Conservation (phyloP, 2,329 filamentous ascomycete genomes). For the Aspergillus chevalieri region DNA sequence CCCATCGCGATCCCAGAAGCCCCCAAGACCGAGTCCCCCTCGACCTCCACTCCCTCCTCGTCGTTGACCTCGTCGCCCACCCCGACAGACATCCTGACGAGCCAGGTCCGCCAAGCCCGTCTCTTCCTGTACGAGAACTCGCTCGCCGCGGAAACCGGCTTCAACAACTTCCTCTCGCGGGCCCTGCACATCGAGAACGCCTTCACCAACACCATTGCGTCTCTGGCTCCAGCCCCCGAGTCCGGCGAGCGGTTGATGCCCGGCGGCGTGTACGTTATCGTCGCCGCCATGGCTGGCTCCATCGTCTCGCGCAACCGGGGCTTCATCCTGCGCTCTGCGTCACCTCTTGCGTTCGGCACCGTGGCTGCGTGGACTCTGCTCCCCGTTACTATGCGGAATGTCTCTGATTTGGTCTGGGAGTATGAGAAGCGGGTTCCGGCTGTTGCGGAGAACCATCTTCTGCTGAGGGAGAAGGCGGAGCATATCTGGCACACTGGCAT, state of each 20-base stretch:
- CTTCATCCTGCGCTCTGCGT: slow-evolving; percentile 68
- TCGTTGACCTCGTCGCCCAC: slow-evolving; percentile 52
- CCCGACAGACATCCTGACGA: slow-evolving; percentile 82
- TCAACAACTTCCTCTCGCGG: slow-evolving; percentile 75
- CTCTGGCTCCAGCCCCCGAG: slow-evolving; percentile 77
- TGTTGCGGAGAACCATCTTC: slow-evolving; percentile 73
- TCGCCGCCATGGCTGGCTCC: slow-evolving; percentile 89
- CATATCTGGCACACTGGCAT: slow-evolving; percentile 67
- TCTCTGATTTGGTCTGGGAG: slow-evolving; percentile 78
- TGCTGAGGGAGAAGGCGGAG: slow-evolving; percentile 61
- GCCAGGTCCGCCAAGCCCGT: slow-evolving; percentile 72
- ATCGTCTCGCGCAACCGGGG: slow-evolving; percentile 86
- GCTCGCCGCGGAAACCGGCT: slow-evolving; percentile 66
- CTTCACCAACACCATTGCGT: slow-evolving; percentile 83
- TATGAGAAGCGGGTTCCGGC: slow-evolving; percentile 87
- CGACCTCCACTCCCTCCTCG: not conserved
- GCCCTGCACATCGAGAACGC: slow-evolving; percentile 80
- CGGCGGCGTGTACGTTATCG: slow-evolving; percentile 83
- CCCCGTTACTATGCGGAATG: slow-evolving; percentile 84
- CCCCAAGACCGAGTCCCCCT: not conserved
- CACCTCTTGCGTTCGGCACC: slow-evolving; percentile 74
- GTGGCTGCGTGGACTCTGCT: slow-evolving; percentile 78
- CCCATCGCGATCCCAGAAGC: slow-evolving; percentile 5
- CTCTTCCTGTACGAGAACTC: slow-evolving; percentile 74
- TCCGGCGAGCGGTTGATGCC: slow-evolving; percentile 85